phyloP scores from a whole-genome alignment of 2,329 filamentous ascomycete genomes.

The Myrmaecium sp. region DNA sequence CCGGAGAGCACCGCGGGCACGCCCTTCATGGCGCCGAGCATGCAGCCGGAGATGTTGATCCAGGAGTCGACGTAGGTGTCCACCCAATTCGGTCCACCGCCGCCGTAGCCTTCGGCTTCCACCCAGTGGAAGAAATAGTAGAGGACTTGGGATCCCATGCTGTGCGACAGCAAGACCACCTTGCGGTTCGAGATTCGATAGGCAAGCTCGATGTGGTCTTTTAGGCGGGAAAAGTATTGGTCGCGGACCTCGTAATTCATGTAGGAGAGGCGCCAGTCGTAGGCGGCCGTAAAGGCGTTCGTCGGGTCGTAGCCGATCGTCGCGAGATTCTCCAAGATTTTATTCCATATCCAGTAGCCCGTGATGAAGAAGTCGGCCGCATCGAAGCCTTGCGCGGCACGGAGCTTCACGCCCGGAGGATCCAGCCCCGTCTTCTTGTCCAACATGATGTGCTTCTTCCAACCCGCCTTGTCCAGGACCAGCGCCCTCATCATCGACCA shows the following conservation, averaged over 20 bases:
- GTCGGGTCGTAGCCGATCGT: conserved; percentile 91
- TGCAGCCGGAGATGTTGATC: conserved; percentile 97
- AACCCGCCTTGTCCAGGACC: conserved; percentile 79
- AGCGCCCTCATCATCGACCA: conserved; percentile 98
- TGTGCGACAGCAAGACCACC: conserved; percentile 76
- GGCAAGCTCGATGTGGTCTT: conserved; percentile 76
- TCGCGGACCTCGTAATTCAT: conserved; percentile 77
- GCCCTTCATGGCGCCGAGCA: conserved; percentile 88
- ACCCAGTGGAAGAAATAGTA: conserved; percentile 79
- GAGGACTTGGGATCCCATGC: conserved; percentile 91
- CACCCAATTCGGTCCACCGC: conserved; percentile 76
- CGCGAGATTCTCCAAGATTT: conserved; percentile 91
- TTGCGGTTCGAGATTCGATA: conserved; percentile 60
- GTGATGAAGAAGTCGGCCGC: conserved; percentile 87
- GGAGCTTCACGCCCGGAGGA: conserved; percentile 74
- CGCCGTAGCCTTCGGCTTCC: conserved; percentile 58
- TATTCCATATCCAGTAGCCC: conserved; percentile 98
- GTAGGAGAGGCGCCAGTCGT: conserved; percentile 92
- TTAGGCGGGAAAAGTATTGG: conserved; percentile 83
- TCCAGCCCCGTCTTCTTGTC: conserved; percentile 84
- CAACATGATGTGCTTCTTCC: conserved; percentile 96
- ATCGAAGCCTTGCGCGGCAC: conserved; percentile 91
- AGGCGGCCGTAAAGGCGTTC: conserved; percentile 49
- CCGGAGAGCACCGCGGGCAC: conserved; percentile 81
- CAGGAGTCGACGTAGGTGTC: conserved; percentile 79